A percentile compares a stretch with the other conserved stretches of the same genome.
These are phyloP conservation scores for Pythium volutum DNA, from an alignment of 352 stramenopile genomes.

Conservation along the genomic window DNA sequence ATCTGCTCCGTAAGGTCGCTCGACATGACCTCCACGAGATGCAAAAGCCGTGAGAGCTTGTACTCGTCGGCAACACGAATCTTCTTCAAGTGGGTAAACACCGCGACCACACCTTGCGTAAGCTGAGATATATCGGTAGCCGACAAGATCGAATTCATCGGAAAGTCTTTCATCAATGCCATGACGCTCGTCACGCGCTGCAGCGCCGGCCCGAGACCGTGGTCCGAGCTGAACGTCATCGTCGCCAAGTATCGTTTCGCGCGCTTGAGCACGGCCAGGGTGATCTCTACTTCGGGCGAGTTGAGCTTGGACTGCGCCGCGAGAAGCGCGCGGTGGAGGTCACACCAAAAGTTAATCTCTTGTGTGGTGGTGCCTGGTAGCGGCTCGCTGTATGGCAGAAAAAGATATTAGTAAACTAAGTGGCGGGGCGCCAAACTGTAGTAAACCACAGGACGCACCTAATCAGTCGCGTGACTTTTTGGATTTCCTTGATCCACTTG, in stretches of 20 bases:
- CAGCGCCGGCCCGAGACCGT: constrained; percentile 79
- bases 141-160: constrained; percentile 90
- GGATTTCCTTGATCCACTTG: constrained; percentile 95
- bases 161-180: constrained; percentile 92
- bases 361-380: constrained; percentile 87
- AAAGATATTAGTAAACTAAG: not conserved
- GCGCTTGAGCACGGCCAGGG: constrained; percentile 88
- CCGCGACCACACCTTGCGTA: constrained; percentile 66
- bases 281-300: constrained; percentile 90
- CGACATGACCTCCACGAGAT: constrained; percentile 85
- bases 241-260: constrained; percentile 90
- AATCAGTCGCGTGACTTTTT: constrained; percentile 90
- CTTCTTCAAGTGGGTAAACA: constrained; percentile 91
- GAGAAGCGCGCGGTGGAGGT: constrained; percentile 87
- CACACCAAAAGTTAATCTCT: constrained; percentile 95
- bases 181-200: constrained; percentile 90
- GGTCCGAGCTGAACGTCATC: constrained; percentile 89
- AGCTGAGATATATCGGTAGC: constrained; percentile 86
- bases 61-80: constrained; percentile 89
- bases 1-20: constrained; percentile 83
- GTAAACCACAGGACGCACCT: constrained; percentile 27
- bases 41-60: constrained; percentile 72
- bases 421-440: not conserved
- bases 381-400: constrained; percentile 45
- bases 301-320: constrained; percentile 82